These are phyloP conservation scores for Kwoniella sp. DNA, from an alignment of 768 basidiomycete genomes.

Conservation along the genomic window DNA sequence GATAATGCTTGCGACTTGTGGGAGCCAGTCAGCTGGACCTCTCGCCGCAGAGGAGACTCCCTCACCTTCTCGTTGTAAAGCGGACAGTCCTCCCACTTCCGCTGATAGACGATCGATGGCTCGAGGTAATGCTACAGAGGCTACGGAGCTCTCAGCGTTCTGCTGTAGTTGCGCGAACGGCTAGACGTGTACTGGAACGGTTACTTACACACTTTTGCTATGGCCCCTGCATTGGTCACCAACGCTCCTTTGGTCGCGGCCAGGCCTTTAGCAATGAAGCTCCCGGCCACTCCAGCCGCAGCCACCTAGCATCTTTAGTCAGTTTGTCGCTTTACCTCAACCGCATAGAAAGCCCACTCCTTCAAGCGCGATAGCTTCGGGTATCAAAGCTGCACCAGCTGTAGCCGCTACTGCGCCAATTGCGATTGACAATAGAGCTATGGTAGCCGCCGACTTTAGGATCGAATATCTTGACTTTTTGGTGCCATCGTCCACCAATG, in stretches of 20 bases:
- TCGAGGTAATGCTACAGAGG: conserved; percentile 37
- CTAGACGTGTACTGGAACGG: neutral
- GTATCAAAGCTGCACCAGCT: conserved; percentile 43
- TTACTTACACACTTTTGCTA: conserved; percentile 40
- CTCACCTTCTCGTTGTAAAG: conserved; percentile 44
- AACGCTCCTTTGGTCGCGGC: conserved; percentile 34
- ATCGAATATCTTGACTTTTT: conserved; percentile 40
- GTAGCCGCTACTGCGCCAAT: conserved; percentile 43
- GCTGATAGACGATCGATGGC: conserved; percentile 39
- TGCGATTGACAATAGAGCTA: conserved; percentile 40
- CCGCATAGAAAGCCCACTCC: conserved; percentile 13
- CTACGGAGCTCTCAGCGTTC: conserved; percentile 10
- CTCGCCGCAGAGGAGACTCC: neutral
- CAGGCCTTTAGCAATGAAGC: conserved; percentile 35
- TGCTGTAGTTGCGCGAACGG: too few relatives aligned
- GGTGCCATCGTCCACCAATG: conserved; percentile 39
- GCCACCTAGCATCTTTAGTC: conserved; percentile 10
- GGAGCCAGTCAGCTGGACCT: neutral
- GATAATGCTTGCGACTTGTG: conserved; percentile 35
- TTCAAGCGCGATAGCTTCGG: conserved; percentile 30
- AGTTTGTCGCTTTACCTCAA: neutral
- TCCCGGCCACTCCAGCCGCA: conserved; percentile 31
- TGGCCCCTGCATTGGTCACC: conserved; percentile 31
- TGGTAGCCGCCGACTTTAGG: conserved; percentile 45
- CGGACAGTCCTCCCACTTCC: conserved; percentile 38